phyloP scores from a whole-genome alignment of 2,329 filamentous ascomycete genomes.

The Fonsecaea erecta region DNA sequence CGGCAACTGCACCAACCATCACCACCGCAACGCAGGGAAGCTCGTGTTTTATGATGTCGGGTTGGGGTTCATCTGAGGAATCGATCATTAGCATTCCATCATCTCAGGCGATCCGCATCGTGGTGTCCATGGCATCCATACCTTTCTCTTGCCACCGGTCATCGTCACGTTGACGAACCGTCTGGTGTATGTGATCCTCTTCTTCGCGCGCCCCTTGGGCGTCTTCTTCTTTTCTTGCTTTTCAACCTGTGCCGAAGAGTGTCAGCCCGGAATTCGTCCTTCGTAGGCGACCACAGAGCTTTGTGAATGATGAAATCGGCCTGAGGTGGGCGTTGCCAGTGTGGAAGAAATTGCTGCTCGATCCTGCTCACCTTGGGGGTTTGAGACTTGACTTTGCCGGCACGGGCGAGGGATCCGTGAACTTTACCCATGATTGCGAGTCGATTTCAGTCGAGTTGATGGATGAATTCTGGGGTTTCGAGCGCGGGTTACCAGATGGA shows the following conservation, averaged over 20 bases:
- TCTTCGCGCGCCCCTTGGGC: conserved; percentile 96
- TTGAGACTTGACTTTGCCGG: conserved; percentile 96
- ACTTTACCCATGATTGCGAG: conserved; percentile 80
- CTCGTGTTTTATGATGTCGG: conserved; percentile 31
- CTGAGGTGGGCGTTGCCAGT: conserved; percentile 20
- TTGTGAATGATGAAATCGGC: background rate
- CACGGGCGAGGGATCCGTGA: conserved; percentile 88
- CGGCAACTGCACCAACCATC: conserved; percentile 3
- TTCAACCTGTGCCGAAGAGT: conserved; percentile 66
- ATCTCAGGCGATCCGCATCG: background rate
- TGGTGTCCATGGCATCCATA: conserved; percentile 49
- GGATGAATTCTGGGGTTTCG: conserved; percentile 14
- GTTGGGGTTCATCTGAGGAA: conserved; percentile 35
- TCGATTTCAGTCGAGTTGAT: conserved; percentile 31
- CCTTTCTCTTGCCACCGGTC: conserved; percentile 98
- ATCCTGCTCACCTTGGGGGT: conserved; percentile 75
- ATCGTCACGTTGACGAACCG: conserved; percentile 98
- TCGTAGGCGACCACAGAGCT: conserved; percentile 26
- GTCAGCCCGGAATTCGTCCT: conserved; percentile 17
- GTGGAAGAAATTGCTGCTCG: conserved; percentile 35
- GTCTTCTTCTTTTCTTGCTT: conserved; percentile 93
- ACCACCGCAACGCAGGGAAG: background rate
- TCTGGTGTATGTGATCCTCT: conserved; percentile 94
- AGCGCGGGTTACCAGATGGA: background rate
- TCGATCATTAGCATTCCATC: conserved; percentile 5